These are phyloP conservation scores for Chlorella ohadii DNA, from an alignment of 139 green algal genomes.

Conservation along the genomic window DNA sequence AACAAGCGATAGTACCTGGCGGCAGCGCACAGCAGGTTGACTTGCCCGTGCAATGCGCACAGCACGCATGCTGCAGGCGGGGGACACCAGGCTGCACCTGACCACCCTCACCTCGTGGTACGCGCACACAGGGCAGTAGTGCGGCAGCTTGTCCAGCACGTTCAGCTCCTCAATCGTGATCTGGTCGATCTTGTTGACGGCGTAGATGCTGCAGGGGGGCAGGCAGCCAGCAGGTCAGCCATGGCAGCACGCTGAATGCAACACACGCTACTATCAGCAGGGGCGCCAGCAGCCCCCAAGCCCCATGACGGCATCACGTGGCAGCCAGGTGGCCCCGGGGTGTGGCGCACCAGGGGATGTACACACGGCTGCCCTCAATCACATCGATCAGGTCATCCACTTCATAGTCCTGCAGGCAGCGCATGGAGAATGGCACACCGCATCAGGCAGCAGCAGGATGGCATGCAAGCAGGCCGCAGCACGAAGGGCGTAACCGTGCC, in stretches of 20 bases:
- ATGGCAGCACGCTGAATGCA: too few species aligned
- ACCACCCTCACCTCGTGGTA: slow-evolving; percentile 70
- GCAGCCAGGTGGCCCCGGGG: too few species aligned
- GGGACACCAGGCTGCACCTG: neutral
- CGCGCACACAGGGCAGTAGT: slow-evolving; percentile 96
- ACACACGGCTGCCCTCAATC: slow-evolving; percentile 95
- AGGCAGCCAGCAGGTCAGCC: neutral
- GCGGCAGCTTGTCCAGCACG: slow-evolving; percentile 85
- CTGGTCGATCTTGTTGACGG: slow-evolving; percentile 96
- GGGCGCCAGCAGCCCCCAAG: too few species aligned
- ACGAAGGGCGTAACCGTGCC: too few species aligned
- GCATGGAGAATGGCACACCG: neutral
- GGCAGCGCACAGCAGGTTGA: too few species aligned
- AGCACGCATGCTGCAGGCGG: neutral
- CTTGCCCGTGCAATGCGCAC: neutral
- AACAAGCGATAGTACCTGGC: too few species aligned
- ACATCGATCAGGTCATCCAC: slow-evolving; percentile 97
- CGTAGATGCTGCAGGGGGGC: slow-evolving; percentile 80
- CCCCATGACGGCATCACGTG: too few species aligned
- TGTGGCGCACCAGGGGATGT: slow-evolving; percentile 79
- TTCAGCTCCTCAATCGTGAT: slow-evolving; percentile 97
- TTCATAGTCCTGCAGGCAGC: slow-evolving; percentile 74
- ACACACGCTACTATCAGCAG: too few species aligned
- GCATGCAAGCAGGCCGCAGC: too few species aligned
- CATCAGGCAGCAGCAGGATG: neutral